These are phyloP conservation scores for Rhododendron mucronatum DNA, from an alignment of 148 eudicot genomes.

Conservation along the genomic window DNA sequence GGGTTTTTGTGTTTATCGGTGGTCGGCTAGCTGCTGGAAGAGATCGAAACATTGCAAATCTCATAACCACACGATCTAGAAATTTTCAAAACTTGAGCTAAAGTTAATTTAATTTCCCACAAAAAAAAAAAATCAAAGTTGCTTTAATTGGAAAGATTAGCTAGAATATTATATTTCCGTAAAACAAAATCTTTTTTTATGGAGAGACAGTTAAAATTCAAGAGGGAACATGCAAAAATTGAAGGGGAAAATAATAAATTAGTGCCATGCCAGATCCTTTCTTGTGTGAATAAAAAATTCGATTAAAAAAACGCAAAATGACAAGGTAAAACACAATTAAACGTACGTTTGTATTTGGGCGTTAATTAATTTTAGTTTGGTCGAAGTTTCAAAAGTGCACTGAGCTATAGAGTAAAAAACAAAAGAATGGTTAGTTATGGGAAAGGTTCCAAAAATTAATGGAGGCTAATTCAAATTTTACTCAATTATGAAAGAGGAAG, in stretches of 20 bases:
- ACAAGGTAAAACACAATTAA: neutral
- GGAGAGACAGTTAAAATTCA: neutral
- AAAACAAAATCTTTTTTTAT: too few species aligned
- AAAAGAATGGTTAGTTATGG: neutral
- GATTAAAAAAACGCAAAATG: neutral
- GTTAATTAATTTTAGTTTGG: neutral
- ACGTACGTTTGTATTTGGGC: neutral
- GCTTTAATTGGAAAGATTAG: neutral
- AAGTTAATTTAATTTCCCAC: neutral
- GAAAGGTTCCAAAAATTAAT: neutral
- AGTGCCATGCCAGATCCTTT: neutral
- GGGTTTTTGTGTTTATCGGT: neutral
- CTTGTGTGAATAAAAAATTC: neutral
- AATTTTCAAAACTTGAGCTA: neutral
- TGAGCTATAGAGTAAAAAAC: neutral
- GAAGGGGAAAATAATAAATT: neutral
- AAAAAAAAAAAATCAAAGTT: too few species aligned
- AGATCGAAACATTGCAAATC: neutral
- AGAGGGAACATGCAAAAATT: neutral
- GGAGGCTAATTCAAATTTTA: neutral
- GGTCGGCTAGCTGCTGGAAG: neutral
- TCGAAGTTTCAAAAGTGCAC: neutral
- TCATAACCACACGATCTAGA: neutral
- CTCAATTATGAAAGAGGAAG: neutral
- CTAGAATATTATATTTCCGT: too few species aligned